Percentiles rank a stretch among this genome's conserved stretches.
phyloP scores from a whole-genome alignment of 202 grass and related monocot genomes.

The Hordeum pubiflorum region DNA sequence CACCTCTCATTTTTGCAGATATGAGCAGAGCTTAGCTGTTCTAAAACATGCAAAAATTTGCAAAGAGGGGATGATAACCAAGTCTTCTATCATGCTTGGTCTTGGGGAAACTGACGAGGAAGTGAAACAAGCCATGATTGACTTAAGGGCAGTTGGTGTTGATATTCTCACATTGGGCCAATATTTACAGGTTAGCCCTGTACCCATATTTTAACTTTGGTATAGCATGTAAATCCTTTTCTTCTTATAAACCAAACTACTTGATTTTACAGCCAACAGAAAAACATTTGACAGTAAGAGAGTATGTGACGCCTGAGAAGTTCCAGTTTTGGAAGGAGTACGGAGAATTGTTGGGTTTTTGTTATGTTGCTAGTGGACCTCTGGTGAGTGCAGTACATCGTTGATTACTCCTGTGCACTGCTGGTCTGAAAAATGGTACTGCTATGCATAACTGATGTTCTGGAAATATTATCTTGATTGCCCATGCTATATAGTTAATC shows the following conservation, averaged over 20 bases:
- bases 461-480: constrained; percentile 7
- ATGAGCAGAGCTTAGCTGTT: constrained; percentile 85
- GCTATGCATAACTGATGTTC: neutral
- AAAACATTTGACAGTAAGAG: constrained; percentile 72
- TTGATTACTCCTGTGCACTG: neutral
- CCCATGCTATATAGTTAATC: neutral
- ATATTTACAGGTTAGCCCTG: constrained; percentile 72
- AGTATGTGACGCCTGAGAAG: constrained; percentile 86
- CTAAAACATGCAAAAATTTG: constrained; percentile 69
- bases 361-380: constrained; percentile 87
- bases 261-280: constrained; percentile 68
- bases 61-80: constrained; percentile 79
- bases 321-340: constrained; percentile 88
- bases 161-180: constrained; percentile 88
- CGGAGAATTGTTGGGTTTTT: constrained; percentile 75
- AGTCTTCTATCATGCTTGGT: constrained; percentile 92
- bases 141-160: constrained; percentile 73
- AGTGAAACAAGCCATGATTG: constrained; percentile 69
- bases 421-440: neutral
- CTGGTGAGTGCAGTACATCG: constrained; percentile 41
- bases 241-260: neutral
- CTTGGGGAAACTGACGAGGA: constrained; percentile 85
- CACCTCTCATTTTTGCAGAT: constrained; percentile 28
- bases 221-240: neutral
- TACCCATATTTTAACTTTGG: neutral